Conservation (phyloP, 768 basidiomycete genomes). For the Termitomyces eurrhizus region DNA sequence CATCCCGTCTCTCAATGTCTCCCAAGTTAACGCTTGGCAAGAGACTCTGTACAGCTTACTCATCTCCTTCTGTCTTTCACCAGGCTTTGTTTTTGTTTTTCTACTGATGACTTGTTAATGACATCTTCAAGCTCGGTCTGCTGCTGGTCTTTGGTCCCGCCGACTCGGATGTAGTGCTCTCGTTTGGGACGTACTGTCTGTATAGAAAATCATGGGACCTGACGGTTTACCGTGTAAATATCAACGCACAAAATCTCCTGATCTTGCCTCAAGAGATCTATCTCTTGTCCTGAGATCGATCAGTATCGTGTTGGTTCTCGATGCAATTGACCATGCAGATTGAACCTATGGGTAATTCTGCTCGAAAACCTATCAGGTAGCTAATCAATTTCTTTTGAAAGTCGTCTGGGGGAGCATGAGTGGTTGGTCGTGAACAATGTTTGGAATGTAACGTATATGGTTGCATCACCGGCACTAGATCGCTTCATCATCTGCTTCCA, state of each 20-base stretch:
- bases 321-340: not conserved
- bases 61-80: not conserved
- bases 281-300: not conserved
- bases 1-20: not conserved
- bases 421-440: not conserved
- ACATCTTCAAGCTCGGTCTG: not conserved
- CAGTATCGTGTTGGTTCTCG: not conserved
- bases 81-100: not conserved
- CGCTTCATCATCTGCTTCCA: not conserved
- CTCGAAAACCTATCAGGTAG: not conserved
- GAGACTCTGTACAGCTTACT: not conserved
- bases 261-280: not conserved
- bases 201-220: not conserved
- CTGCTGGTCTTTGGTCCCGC: not conserved
- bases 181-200: not conserved
- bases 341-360: not conserved
- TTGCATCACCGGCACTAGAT: not conserved
- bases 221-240: not conserved
- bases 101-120: not conserved
- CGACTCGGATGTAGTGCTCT: not conserved
- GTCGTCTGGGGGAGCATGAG: too few species aligned
- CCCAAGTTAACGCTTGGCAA: not conserved
- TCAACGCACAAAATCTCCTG: not conserved
- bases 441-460: not conserved
- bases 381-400: not conserved